Percentiles rank a stretch among this genome's conserved stretches.
These are phyloP conservation scores for Lachnellula cervina DNA, from an alignment of 2,329 filamentous ascomycete species.

Conservation along the genomic window DNA sequence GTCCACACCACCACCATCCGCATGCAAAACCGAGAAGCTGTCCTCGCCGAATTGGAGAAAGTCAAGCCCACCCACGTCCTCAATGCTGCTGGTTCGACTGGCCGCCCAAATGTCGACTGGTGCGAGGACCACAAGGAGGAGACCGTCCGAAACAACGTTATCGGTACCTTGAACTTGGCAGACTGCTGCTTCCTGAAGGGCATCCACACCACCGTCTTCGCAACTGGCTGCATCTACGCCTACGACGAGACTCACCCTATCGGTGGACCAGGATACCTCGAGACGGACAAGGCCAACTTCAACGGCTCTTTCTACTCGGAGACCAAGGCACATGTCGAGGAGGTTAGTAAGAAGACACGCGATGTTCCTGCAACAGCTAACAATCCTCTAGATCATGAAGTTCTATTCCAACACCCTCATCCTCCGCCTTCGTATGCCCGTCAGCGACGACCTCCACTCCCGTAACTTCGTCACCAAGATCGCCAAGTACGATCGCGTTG, in stretches of 20 bases:
- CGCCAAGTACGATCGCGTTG: slow-evolving; percentile 57
- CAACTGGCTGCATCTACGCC: slow-evolving; percentile 63
- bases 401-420: slow-evolving; percentile 57
- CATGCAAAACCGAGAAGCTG: slow-evolving; percentile 58
- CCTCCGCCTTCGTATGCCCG: slow-evolving; percentile 64
- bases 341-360: slow-evolving; percentile 38
- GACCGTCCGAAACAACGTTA: slow-evolving; percentile 62
- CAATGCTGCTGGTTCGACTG: slow-evolving; percentile 62
- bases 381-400: slow-evolving; percentile 49
- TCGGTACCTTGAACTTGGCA: slow-evolving; percentile 59
- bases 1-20: slow-evolving; percentile 57
- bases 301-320: slow-evolving; percentile 63
- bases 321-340: slow-evolving; percentile 62
- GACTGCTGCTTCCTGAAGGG: slow-evolving; percentile 54
- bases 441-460: slow-evolving; percentile 60
- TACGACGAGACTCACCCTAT: slow-evolving; percentile 58
- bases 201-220: slow-evolving; percentile 61
- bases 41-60: slow-evolving; percentile 50
- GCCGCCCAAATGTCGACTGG: slow-evolving; percentile 66
- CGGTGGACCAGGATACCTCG: slow-evolving; percentile 54
- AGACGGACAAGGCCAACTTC: slow-evolving; percentile 62
- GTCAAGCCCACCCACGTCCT: slow-evolving; percentile 62
- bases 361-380: slow-evolving; percentile 5
- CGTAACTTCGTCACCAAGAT: slow-evolving; percentile 69
- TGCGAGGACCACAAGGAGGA: slow-evolving; percentile 65